A percentile compares a stretch with the other conserved stretches of the same genome.
These are phyloP conservation scores for Drechslera avenae DNA, from an alignment of 2,329 filamentous ascomycete genomes.

Conservation along the genomic window DNA sequence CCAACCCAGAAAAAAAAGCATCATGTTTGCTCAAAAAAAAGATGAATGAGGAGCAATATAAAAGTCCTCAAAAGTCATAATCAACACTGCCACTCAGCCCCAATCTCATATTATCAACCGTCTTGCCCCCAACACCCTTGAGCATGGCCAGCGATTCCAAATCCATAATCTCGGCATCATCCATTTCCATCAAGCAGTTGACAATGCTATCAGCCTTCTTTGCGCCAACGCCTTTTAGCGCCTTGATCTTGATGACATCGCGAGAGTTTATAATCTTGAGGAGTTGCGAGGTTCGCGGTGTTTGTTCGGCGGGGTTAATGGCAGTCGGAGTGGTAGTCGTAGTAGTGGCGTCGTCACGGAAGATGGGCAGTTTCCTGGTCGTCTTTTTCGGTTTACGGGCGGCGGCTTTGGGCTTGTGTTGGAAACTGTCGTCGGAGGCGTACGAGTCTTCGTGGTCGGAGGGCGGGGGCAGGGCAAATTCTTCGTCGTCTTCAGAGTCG, in stretches of 20 bases:
- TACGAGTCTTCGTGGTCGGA: constrained; percentile 48
- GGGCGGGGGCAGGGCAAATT: constrained; percentile 46
- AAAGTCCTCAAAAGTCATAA: constrained; percentile 30
- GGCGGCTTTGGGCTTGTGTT: constrained; percentile 34
- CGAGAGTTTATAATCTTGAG: constrained; percentile 76
- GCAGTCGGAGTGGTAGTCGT: not conserved
- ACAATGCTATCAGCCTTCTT: constrained; percentile 69
- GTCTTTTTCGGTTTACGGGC: constrained; percentile 41
- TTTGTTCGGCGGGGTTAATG: constrained; percentile 35
- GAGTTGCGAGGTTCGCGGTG: constrained; percentile 66
- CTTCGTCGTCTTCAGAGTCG: constrained; percentile 48
- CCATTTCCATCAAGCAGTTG: constrained; percentile 54
- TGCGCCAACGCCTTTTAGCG: constrained; percentile 71
- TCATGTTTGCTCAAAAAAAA: not conserved
- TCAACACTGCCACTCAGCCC: constrained; percentile 38
- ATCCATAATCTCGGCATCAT: constrained; percentile 49
- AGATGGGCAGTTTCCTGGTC: constrained; percentile 45
- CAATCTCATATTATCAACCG: constrained; percentile 58
- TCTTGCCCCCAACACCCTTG: constrained; percentile 56
- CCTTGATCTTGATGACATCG: constrained; percentile 67
- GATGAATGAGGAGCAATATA: not conserved
- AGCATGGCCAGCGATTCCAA: constrained; percentile 53
- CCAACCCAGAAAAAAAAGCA: not conserved
- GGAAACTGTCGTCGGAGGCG: constrained; percentile 47
- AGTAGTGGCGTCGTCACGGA: constrained; percentile 38